Percentiles rank a stretch among this genome's conserved stretches.
Evolutionary conservation across 768 basidiomycete genomes (phyloP).

Genomic region (Psilocybe tampanensis): DNA sequence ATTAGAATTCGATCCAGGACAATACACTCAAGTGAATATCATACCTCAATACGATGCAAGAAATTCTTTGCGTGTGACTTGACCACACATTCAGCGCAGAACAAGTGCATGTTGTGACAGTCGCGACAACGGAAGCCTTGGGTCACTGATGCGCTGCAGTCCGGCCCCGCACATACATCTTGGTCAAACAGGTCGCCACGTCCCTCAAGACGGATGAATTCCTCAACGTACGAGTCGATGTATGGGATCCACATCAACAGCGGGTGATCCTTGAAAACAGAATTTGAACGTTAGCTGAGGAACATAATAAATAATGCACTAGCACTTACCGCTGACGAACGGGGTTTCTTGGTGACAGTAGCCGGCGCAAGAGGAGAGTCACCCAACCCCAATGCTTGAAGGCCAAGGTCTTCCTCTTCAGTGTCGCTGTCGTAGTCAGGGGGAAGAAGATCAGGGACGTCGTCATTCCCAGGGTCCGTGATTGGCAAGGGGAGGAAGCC

Average conservation of each 20-base stretch:
- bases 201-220: neutral
- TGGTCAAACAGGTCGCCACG: neutral
- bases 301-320: too few relatives aligned
- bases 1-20: neutral
- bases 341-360: too few relatives aligned
- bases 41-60: neutral
- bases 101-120: neutral
- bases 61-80: neutral
- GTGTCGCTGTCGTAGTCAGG: too few relatives aligned
- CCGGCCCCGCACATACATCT: neutral
- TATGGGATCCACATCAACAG: neutral
- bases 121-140: neutral
- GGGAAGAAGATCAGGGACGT: too few relatives aligned
- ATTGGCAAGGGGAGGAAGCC: too few relatives aligned
- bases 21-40: neutral
- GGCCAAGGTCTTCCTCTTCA: too few relatives aligned
- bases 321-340: too few relatives aligned
- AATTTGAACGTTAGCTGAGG: too few relatives aligned
- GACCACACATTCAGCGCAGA: neutral
- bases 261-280: neutral
- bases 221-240: slow-evolving; percentile 1
- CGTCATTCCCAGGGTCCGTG: too few relatives aligned
- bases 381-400: too few relatives aligned
- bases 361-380: too few relatives aligned
- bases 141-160: neutral